phyloP scores from a whole-genome alignment of 2,329 filamentous ascomycete genomes.

The Magnaporthiopsis incrustans region DNA sequence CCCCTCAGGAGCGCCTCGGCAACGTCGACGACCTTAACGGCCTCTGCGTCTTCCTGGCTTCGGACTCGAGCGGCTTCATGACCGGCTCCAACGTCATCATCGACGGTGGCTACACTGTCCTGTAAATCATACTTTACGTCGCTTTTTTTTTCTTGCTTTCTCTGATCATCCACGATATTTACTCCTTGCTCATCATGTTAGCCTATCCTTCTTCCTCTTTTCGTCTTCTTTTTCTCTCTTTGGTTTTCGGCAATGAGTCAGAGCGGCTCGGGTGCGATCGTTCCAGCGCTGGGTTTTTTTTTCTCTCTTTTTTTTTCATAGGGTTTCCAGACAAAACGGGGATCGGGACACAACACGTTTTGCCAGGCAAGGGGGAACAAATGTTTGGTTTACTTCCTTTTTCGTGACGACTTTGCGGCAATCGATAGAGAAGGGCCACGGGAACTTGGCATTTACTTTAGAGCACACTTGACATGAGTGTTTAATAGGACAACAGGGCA shows the following conservation, averaged over 20 bases:
- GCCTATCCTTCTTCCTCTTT: background rate
- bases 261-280: no score
- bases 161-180: background rate
- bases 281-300: background rate
- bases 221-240: background rate
- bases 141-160: no score
- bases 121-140: constrained; percentile 14
- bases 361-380: background rate
- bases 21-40: constrained; percentile 70
- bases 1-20: constrained; percentile 66
- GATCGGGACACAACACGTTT: background rate
- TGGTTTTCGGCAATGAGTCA: background rate
- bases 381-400: background rate
- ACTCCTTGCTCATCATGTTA: background rate
- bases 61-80: constrained; percentile 67
- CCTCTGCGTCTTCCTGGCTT: constrained; percentile 67
- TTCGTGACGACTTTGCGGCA: constrained; percentile 3
- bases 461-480: background rate
- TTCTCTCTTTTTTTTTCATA: background rate
- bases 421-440: constrained; percentile 4
- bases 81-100: constrained; percentile 67
- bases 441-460: background rate
- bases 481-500: background rate
- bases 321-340: background rate
- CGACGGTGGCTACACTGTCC: constrained; percentile 56